Conservation (phyloP, 169 alveolate species). For the Eimeria sp. region DNA sequence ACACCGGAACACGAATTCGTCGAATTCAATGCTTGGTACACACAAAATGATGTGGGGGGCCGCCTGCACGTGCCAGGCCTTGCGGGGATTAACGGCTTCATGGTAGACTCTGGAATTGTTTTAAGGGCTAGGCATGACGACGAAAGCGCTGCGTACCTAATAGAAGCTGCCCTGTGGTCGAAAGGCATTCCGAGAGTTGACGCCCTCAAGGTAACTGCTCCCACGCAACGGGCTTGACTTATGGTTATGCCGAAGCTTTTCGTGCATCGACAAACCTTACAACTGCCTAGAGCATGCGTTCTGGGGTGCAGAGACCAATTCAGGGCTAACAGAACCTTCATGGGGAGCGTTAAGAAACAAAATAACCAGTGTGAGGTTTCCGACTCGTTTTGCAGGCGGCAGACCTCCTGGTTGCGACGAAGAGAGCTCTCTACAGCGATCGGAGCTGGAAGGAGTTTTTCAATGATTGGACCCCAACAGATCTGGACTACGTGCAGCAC, state of each 20-base stretch:
- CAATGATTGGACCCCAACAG: slow-evolving; percentile 28
- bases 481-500: slow-evolving; percentile 64
- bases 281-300: neutral
- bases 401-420: slow-evolving; percentile 66
- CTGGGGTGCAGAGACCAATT: neutral
- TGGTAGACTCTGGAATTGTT: slow-evolving; percentile 10
- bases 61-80: slow-evolving; percentile 22
- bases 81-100: slow-evolving; percentile 50
- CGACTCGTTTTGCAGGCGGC: slow-evolving; percentile 26
- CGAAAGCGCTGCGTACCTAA: slow-evolving; percentile 42
- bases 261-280: neutral
- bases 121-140: slow-evolving; percentile 35
- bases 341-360: neutral
- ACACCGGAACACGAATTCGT: slow-evolving; percentile 55
- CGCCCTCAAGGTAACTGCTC: slow-evolving; percentile 12
- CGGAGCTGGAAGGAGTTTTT: slow-evolving; percentile 58
- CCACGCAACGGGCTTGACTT: neutral
- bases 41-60: slow-evolving; percentile 33
- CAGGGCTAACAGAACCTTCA: neutral
- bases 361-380: neutral
- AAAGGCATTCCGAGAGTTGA: slow-evolving; percentile 61
- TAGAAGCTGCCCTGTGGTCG: slow-evolving; percentile 71
- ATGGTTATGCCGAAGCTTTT: neutral
- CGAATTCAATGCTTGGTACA: slow-evolving; percentile 46
- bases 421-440: slow-evolving; percentile 26